These are phyloP conservation scores for Nicotiana paniculata DNA, from an alignment of 257 asterid species.

Conservation along the genomic window DNA sequence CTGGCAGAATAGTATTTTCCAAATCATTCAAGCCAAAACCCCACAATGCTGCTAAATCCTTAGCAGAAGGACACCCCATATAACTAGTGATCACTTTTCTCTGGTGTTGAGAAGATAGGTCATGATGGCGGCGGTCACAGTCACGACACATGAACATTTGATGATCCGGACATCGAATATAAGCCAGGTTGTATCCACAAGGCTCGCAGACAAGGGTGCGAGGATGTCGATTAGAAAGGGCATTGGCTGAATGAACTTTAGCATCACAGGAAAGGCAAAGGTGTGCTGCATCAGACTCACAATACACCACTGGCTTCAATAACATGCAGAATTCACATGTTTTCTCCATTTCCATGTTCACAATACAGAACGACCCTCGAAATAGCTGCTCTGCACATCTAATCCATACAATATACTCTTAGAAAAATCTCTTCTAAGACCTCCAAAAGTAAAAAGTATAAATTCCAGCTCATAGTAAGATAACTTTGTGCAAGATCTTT, in stretches of 20 bases:
- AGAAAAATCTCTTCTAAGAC: neutral
- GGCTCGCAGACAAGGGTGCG: slow-evolving; percentile 66
- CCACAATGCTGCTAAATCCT: slow-evolving; percentile 64
- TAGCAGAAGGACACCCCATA: slow-evolving; percentile 82
- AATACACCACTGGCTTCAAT: slow-evolving; percentile 62
- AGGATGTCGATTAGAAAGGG: slow-evolving; percentile 67
- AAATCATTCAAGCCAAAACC: slow-evolving; percentile 41
- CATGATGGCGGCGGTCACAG: slow-evolving; percentile 46
- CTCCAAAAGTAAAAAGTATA: neutral
- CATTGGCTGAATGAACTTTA: slow-evolving; percentile 84
- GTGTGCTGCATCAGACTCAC: slow-evolving; percentile 78
- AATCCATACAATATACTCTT: neutral
- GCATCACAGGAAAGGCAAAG: slow-evolving; percentile 86
- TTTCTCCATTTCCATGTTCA: slow-evolving; percentile 41
- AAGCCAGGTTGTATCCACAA: slow-evolving; percentile 43
- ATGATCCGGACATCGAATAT: slow-evolving; percentile 48
- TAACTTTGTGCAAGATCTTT: neutral
- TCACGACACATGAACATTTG: slow-evolving; percentile 57
- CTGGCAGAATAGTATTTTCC: slow-evolving; percentile 9
- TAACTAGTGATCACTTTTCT: slow-evolving; percentile 39
- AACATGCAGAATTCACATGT: slow-evolving; percentile 66
- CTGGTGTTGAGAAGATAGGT: slow-evolving; percentile 38
- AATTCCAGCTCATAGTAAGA: neutral
- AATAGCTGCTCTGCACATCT: slow-evolving; percentile 16
- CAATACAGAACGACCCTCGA: neutral